Evolutionary conservation across 1,284 basidiomycete genomes (phyloP), one percentile per base, ranked within the genome.

Genomic region (Pholiota adiposa): DNA sequence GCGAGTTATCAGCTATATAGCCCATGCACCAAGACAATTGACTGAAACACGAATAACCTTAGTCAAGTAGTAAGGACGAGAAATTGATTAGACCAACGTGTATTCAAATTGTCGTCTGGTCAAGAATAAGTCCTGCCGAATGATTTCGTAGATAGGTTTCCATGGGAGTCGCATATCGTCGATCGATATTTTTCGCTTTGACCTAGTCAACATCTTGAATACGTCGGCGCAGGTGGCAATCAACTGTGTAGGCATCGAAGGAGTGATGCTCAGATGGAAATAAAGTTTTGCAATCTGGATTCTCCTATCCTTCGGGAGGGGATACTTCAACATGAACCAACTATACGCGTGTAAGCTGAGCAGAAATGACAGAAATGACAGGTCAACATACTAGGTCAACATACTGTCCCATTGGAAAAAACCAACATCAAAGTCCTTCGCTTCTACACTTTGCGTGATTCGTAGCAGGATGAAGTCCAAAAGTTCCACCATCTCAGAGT

Each of bases 151-250:
- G 4, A 97, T 80, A 1, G 94, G 91, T 68, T 87, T 85, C 96
- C 96, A 97, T 1, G 93, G 92, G 1, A 98, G 83, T 60, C 93
- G 83, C 73, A 98, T 78, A 72, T 97, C 94, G 43, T 89, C 81
- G 63, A 96, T 86, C 55, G 84, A 83, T 51, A 96, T 75, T 68
- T 90, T 88, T 72, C 87, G 88, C 75, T 89, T 90, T 54, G 91
- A 92, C 69, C 82, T 85, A 31, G 79, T 82, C 46, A 86, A 75
- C 57, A 72, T 73, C 62, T 80, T 80, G 62, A 89, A 80, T 9
- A 76, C 81, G 63, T 90, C 88, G 8, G 83, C 81, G 67, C 83
- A 85, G 11, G 79, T 80, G 7, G 83, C 83, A 51, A 90, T 78
- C 36, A 87, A 74, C 61, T 84, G 79, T 31, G 76, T 79, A 0